Percentiles rank a stretch among this genome's conserved stretches.
phyloP scores from a whole-genome alignment of 768 basidiomycete genomes.

The Lepiota brunneoincarnata region DNA sequence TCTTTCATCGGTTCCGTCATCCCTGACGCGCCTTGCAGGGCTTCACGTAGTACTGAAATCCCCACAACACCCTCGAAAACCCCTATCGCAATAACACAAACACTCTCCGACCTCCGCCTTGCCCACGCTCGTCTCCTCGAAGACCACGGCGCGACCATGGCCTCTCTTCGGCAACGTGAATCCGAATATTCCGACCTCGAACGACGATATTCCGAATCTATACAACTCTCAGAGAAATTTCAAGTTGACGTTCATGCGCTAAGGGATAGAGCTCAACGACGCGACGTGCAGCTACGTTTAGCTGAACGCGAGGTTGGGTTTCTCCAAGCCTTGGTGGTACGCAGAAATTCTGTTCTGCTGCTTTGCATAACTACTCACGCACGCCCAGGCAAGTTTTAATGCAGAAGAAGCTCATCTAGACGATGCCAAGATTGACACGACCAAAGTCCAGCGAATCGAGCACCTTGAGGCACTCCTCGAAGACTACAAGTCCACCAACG shows the following conservation, averaged over 20 bases:
- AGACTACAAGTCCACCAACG: slow-evolving; percentile 53
- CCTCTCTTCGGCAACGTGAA: slow-evolving; percentile 52
- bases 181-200: slow-evolving; percentile 44
- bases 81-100: slow-evolving; percentile 54
- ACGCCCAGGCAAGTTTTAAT: slow-evolving; percentile 56
- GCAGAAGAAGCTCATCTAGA: slow-evolving; percentile 48
- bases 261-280: slow-evolving; percentile 33
- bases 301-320: slow-evolving; percentile 65
- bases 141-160: slow-evolving; percentile 57
- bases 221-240: slow-evolving; percentile 27
- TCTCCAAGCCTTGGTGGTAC: slow-evolving; percentile 64
- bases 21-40: slow-evolving; percentile 26
- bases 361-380: slow-evolving; percentile 1
- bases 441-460: slow-evolving; percentile 41
- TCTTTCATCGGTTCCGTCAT: slow-evolving; percentile 1
- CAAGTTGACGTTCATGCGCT: slow-evolving; percentile 27
- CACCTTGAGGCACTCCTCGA: slow-evolving; percentile 54
- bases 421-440: slow-evolving; percentile 29
- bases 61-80: slow-evolving; percentile 37
- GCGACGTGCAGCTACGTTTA: slow-evolving; percentile 29
- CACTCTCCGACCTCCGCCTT: slow-evolving; percentile 58
- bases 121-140: slow-evolving; percentile 63
- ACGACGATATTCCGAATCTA: slow-evolving; percentile 32
- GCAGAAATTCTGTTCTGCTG: slow-evolving; percentile 22
- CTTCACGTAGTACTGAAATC: slow-evolving; percentile 26